Percentiles rank a stretch among this genome's conserved stretches.
These are phyloP conservation scores for Phytophthora boehmeriae DNA, from an alignment of 352 stramenopile genomes.

Conservation along the genomic window DNA sequence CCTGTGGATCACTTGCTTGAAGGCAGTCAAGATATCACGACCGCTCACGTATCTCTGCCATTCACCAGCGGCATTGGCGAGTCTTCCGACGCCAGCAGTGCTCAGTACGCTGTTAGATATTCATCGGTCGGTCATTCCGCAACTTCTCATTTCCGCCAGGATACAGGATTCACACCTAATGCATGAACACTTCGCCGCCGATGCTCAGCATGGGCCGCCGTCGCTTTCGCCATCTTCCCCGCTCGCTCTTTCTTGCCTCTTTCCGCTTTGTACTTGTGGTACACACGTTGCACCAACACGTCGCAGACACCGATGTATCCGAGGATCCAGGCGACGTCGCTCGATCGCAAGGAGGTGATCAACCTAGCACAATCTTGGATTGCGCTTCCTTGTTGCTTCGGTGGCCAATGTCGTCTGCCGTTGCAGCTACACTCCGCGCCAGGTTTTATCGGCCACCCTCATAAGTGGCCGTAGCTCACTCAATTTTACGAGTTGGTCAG, in stretches of 20 bases:
- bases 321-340: slow-evolving; percentile 17
- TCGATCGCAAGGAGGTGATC: slow-evolving; percentile 7
- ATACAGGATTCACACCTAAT: slow-evolving; percentile 11
- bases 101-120: neutral
- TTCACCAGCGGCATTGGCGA: too few relatives aligned
- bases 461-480: too few relatives aligned
- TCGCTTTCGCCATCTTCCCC: slow-evolving; percentile 8
- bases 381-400: slow-evolving; percentile 6
- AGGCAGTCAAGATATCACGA: neutral
- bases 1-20: neutral
- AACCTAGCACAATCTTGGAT: slow-evolving; percentile 15
- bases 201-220: neutral
- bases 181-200: slow-evolving; percentile 4
- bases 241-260: slow-evolving; percentile 35
- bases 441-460: too few relatives aligned
- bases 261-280: slow-evolving; percentile 17
- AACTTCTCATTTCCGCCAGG: neutral
- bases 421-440: too few relatives aligned
- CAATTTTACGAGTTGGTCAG: too few relatives aligned
- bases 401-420: too few relatives aligned
- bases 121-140: neutral
- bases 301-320: slow-evolving; percentile 34
- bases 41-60: neutral
- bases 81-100: too few relatives aligned
- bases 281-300: slow-evolving; percentile 18